Percentiles rank a stretch among this genome's conserved stretches.
phyloP scores from a whole-genome alignment of 1,139 yeast genomes.

The Debaryomyces udenii region DNA sequence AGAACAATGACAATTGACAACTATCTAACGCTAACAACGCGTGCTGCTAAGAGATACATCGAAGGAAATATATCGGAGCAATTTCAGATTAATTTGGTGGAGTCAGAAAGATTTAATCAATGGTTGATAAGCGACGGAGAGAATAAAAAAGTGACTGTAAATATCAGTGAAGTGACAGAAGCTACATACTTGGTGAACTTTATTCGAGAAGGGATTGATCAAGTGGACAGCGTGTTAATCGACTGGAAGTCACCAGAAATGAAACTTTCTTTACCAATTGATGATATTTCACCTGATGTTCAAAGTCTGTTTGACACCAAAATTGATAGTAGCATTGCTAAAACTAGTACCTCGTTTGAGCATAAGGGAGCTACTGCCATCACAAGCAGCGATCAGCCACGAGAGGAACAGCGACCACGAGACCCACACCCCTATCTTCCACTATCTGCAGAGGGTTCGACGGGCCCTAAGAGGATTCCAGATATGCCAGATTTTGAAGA shows the following conservation, averaged over 20 bases:
- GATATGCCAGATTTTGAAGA: conserved; percentile 63
- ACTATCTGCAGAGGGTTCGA: not conserved
- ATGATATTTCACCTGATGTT: conserved; percentile 5
- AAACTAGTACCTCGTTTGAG: not conserved
- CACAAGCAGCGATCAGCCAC: not conserved
- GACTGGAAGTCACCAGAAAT: conserved; percentile 5
- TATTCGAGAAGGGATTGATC: conserved; percentile 6
- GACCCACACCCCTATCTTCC: conserved; percentile 3
- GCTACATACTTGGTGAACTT: conserved; percentile 6
- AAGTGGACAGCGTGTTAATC: conserved; percentile 6
- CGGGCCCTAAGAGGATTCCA: conserved; percentile 12
- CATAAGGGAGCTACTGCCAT: not conserved
- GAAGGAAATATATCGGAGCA: conserved; percentile 18
- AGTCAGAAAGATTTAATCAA: conserved; percentile 20
- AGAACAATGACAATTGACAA: conserved; percentile 18
- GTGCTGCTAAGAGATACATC: conserved; percentile 27
- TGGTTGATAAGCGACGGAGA: conserved; percentile 18
- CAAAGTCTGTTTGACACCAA: conserved; percentile 6
- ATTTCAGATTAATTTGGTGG: not conserved
- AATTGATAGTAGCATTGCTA: conserved; percentile 4
- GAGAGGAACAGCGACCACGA: too few relatives aligned
- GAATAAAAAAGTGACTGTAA: conserved; percentile 18
- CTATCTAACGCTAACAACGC: conserved; percentile 30
- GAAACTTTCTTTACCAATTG: conserved; percentile 9
- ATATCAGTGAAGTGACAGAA: conserved; percentile 17